Evolutionary conservation across 768 basidiomycete species (phyloP), one percentile per base, ranked within the genome.

Genomic region (Kwoniella mangroviensis): DNA sequence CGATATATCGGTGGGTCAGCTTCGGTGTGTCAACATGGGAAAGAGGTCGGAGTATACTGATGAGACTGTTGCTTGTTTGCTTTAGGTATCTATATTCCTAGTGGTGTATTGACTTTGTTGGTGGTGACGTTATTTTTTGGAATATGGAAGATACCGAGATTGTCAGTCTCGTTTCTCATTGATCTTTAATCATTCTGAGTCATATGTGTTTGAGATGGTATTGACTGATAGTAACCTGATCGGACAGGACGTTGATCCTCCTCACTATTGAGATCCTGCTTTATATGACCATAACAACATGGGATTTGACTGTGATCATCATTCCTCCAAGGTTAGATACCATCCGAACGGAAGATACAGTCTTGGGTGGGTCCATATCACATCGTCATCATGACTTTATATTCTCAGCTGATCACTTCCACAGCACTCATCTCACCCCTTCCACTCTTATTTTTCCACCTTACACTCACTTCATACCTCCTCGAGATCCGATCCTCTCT

Each of bases 1-100:
- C 54, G 71, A n/a, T 53, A 60, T 26, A 73, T 73, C 22, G 65
- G 75, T 76, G 63, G 64, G 69, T 65, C 28, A 15, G 5, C 10
- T 10, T 12, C 34, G 1, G 9, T 51, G 17, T 42, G 41, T 12
- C 71, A 70, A 70, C 45, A 71, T 51, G 28, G 68, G n/a, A 55
- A 45, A 1, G 11, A 21, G 1, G 4, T 54, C 22, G 11, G 21
- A 54, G 9, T 54, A 54, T 24, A 34, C 34, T 34, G 34, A 34
- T 34, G 34, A 34, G 54, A n/a, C 15, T 55, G n/a, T 21, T 55
- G 19, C n/a, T 24, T 4, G 12, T 21, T 55, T 55, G 54, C 21
- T 43, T 12, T 21, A 49, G 43, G 24, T 21, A 11, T 15, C 11
- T 65, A 54, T 28, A 65, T 65, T 21, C 34, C 54, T 13, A 56